A percentile compares a stretch with the other conserved stretches of the same genome.
Evolutionary conservation across 2,329 filamentous ascomycete genomes (phyloP).

Genomic region (Blumeria hordei): DNA sequence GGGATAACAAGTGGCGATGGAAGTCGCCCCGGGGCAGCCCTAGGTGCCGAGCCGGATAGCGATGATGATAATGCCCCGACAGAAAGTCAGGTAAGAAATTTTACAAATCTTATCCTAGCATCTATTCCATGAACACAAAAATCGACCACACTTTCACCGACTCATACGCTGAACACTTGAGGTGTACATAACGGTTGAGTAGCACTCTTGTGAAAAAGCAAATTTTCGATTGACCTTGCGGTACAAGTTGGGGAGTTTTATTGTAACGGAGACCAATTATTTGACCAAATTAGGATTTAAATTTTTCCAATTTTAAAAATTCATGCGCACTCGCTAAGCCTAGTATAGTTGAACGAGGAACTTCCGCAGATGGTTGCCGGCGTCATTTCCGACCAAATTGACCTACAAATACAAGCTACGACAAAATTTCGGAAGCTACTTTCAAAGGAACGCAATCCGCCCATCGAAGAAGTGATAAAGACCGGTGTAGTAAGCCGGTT

Average conservation of each 20-base stretch:
- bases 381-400: slow-evolving; percentile 97
- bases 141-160: no score
- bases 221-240: no score
- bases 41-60: slow-evolving; percentile 80
- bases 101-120: not conserved
- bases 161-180: no score
- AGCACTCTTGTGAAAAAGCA: no score
- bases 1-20: slow-evolving; percentile 66
- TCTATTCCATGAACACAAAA: not conserved
- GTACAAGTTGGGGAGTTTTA: no score
- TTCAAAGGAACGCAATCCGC: slow-evolving; percentile 95
- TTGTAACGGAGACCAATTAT: no score
- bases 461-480: slow-evolving; percentile 98
- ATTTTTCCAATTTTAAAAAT: slow-evolving; percentile 2
- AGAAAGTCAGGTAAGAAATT: slow-evolving; percentile 65
- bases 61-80: slow-evolving; percentile 91
- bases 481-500: slow-evolving; percentile 94
- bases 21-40: slow-evolving; percentile 50
- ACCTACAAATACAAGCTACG: slow-evolving; percentile 87
- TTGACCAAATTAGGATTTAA: no score
- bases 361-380: slow-evolving; percentile 95
- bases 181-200: no score
- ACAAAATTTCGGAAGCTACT: slow-evolving; percentile 97
- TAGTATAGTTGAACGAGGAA: slow-evolving; percentile 68
- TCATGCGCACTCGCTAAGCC: not conserved